These are phyloP conservation scores for Aspergillaceae sp. DNA, from an alignment of 2,329 filamentous ascomycete genomes.

Conservation along the genomic window DNA sequence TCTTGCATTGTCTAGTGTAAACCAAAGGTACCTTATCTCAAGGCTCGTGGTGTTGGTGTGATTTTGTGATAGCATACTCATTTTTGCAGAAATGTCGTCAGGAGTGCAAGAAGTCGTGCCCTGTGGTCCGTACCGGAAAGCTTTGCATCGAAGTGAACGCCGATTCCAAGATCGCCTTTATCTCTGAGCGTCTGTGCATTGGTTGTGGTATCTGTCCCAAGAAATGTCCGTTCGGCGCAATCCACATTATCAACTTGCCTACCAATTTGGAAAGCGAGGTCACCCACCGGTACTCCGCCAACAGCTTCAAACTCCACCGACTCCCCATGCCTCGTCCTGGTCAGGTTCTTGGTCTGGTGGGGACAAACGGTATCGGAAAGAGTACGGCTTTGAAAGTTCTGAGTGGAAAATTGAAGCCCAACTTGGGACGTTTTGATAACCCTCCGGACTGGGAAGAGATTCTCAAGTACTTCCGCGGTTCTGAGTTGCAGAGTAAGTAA, in stretches of 20 bases:
- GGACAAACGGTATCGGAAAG: constrained; percentile 99
- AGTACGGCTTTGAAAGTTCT: constrained; percentile 99
- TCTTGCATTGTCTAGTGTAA: constrained; percentile 57
- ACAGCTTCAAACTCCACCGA: constrained; percentile 98
- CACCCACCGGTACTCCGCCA: constrained; percentile 96
- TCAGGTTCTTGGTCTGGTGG: constrained; percentile 90
- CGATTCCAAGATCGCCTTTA: constrained; percentile 91
- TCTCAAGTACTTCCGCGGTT: constrained; percentile 94
- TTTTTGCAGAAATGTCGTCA: constrained; percentile 79
- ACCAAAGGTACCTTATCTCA: constrained; percentile 56
- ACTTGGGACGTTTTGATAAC: constrained; percentile 88
- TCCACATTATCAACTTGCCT: constrained; percentile 99
- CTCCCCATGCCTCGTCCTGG: constrained; percentile 92
- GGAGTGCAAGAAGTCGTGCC: constrained; percentile 98
- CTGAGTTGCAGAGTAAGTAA: constrained; percentile 81
- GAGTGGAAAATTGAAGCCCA: constrained; percentile 96
- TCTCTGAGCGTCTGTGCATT: constrained; percentile 91
- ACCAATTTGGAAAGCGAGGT: constrained; percentile 98
- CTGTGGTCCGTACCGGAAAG: constrained; percentile 94
- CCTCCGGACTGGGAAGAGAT: constrained; percentile 99
- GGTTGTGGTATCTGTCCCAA: constrained; percentile 99
- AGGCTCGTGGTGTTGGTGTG: not conserved
- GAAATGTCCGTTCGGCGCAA: constrained; percentile 97
- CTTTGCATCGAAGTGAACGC: constrained; percentile 89
- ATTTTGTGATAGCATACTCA: constrained; percentile 12